Percentiles rank a stretch among this genome's conserved stretches.
These are phyloP conservation scores for Hydnum rufescens DNA, from an alignment of 768 basidiomycete species.

Conservation along the genomic window DNA sequence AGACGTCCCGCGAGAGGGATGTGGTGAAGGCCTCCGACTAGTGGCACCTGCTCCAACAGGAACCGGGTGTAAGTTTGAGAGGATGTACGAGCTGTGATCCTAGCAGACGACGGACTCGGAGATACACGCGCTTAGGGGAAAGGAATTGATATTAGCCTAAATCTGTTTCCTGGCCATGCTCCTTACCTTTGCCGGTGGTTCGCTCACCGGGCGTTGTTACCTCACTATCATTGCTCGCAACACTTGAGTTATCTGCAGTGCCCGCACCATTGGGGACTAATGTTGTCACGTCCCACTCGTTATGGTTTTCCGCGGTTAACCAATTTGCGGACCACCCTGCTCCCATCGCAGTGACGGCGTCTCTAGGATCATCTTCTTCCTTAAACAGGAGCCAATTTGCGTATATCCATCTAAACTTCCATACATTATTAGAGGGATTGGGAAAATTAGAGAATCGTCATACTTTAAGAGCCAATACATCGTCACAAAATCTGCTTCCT, in stretches of 20 bases:
- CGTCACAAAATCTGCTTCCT: slow-evolving; percentile 60
- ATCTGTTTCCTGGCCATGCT: no score
- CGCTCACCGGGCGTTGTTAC: neutral
- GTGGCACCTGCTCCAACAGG: no score
- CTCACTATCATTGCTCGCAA: neutral
- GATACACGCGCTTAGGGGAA: no score
- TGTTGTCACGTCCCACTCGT: slow-evolving; percentile 55
- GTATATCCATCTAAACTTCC: slow-evolving; percentile 60
- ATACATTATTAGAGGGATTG: slow-evolving; percentile 13
- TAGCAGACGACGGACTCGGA: no score
- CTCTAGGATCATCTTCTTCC: slow-evolving; percentile 45
- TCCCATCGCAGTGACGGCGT: slow-evolving; percentile 45
- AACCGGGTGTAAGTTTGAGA: no score
- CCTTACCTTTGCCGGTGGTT: neutral
- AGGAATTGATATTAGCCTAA: no score
- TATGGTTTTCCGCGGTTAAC: slow-evolving; percentile 24
- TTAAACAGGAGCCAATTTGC: slow-evolving; percentile 56
- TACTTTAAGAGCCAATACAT: slow-evolving; percentile 24
- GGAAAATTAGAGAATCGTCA: neutral
- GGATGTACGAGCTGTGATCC: no score
- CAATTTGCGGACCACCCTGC: slow-evolving; percentile 46
- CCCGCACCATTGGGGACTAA: neutral
- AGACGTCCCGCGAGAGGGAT: no score
- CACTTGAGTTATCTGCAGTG: neutral
- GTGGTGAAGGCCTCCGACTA: no score